phyloP scores from a whole-genome alignment of 371 early-diverging fungal species.

The Syncephalastrum monosporum region DNA sequence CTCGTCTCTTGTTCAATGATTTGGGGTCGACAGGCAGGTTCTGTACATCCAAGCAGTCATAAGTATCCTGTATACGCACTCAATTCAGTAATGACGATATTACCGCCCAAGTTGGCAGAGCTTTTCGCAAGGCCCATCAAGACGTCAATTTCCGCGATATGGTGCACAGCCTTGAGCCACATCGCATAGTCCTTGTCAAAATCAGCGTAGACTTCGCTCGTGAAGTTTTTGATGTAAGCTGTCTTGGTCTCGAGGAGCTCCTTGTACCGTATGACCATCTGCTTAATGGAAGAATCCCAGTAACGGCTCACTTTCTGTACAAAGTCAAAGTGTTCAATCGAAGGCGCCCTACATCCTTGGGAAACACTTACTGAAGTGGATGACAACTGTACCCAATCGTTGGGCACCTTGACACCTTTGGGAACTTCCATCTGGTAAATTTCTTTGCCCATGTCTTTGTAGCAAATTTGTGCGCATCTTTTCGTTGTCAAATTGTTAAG shows the following conservation, averaged over 20 bases:
- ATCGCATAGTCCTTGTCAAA: constrained; percentile 77
- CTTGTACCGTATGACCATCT: constrained; percentile 68
- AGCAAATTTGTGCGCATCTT: constrained; percentile 58
- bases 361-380: constrained; percentile 64
- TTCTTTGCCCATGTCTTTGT: constrained; percentile 94
- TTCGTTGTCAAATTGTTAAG: constrained; percentile 1
- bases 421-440: constrained; percentile 94
- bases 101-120: constrained; percentile 67
- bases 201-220: constrained; percentile 66
- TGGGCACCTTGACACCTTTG: constrained; percentile 72
- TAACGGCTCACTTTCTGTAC: constrained; percentile 80
- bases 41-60: constrained; percentile 19
- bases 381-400: constrained; percentile 76
- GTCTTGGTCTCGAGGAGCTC: constrained; percentile 87
- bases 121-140: constrained; percentile 80
- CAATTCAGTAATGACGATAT: background rate
- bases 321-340: background rate
- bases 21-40: constrained; percentile 79
- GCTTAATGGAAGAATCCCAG: constrained; percentile 72
- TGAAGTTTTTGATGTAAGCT: constrained; percentile 63
- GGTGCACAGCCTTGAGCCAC: constrained; percentile 72
- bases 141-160: constrained; percentile 91
- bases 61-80: background rate
- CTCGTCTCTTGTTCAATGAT: constrained; percentile 60
- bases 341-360: background rate